Evolutionary conservation across 768 basidiomycete species (phyloP).

Genomic region (Gyrodon lividus): DNA sequence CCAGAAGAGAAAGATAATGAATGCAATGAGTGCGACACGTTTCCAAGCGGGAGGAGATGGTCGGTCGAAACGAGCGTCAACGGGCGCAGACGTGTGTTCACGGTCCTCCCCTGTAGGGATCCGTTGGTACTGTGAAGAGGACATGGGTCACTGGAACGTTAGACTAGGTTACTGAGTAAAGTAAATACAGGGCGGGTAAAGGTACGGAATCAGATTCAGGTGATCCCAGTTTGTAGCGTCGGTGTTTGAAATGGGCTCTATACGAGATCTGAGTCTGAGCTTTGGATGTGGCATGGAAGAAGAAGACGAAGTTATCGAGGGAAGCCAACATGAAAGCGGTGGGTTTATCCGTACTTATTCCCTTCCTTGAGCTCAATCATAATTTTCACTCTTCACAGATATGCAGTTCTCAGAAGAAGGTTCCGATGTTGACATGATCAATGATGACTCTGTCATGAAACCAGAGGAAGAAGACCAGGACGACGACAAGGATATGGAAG

Average conservation of each 20-base stretch:
- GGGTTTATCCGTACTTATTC: background rate
- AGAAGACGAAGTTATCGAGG: conserved; percentile 3
- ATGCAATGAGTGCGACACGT: conserved; percentile 42
- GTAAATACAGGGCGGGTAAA: background rate
- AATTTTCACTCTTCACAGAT: conserved; percentile 9
- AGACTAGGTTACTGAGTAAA: background rate
- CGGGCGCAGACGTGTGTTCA: background rate
- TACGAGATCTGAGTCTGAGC: conserved; percentile 1
- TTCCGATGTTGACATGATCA: conserved; percentile 38
- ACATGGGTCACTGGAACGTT: conserved; percentile 1
- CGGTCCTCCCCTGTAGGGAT: background rate
- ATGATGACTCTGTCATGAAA: conserved; percentile 28
- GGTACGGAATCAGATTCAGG: background rate
- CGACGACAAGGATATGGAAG: conserved; percentile 36
- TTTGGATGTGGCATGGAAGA: conserved; percentile 11
- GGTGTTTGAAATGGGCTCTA: conserved; percentile 23
- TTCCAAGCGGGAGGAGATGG: conserved; percentile 46
- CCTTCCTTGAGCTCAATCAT: conserved; percentile 8
- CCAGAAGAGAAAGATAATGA: conserved; percentile 45
- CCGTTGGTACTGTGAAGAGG: conserved; percentile 2
- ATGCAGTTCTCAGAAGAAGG: conserved; percentile 25
- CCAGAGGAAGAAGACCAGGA: conserved; percentile 39
- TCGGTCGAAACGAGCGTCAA: conserved; percentile 36
- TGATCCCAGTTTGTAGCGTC: conserved; percentile 3
- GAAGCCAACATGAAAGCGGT: conserved; percentile 4